A percentile compares a stretch with the other conserved stretches of the same genome.
Conservation (phyloP, 805 yeast species). For the Ogataea pignaliae region DNA sequence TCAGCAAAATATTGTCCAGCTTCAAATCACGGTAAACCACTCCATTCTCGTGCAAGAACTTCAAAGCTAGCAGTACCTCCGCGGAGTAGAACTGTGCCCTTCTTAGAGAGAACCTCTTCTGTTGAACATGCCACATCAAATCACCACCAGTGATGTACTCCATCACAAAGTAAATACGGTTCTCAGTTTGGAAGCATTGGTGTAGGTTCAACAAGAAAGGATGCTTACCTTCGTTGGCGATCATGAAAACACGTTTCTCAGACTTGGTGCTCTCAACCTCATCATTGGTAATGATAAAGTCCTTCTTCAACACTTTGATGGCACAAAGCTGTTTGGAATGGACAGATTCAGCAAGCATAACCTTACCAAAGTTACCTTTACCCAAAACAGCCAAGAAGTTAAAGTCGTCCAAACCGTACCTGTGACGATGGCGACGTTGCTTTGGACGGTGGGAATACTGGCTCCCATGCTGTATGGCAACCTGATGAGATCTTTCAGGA, state of each 20-base stretch:
- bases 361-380: constrained; percentile 98
- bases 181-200: constrained; percentile 97
- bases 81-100: constrained; percentile 98
- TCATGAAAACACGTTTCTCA: constrained; percentile 83
- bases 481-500: not conserved
- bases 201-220: constrained; percentile 89
- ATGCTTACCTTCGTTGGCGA: constrained; percentile 75
- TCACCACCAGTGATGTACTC: constrained; percentile 98
- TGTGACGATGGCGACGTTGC: constrained; percentile 48
- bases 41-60: constrained; percentile 92
- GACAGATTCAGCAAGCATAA: constrained; percentile 92
- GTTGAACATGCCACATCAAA: constrained; percentile 98
- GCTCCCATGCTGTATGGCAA: constrained; percentile 11
- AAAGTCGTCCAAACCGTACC: constrained; percentile 92
- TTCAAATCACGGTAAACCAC: constrained; percentile 95
- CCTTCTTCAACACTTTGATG: constrained; percentile 93
- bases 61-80: constrained; percentile 85
- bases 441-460: constrained; percentile 27
- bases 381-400: constrained; percentile 92
- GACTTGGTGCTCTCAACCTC: constrained; percentile 94
- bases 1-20: constrained; percentile 86
- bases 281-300: constrained; percentile 89
- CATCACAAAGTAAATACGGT: constrained; percentile 96
- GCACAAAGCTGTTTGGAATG: constrained; percentile 82
- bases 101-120: constrained; percentile 78